These are phyloP conservation scores for Yamagishiella unicocca DNA, from an alignment of 139 green algal genomes.

Conservation along the genomic window DNA sequence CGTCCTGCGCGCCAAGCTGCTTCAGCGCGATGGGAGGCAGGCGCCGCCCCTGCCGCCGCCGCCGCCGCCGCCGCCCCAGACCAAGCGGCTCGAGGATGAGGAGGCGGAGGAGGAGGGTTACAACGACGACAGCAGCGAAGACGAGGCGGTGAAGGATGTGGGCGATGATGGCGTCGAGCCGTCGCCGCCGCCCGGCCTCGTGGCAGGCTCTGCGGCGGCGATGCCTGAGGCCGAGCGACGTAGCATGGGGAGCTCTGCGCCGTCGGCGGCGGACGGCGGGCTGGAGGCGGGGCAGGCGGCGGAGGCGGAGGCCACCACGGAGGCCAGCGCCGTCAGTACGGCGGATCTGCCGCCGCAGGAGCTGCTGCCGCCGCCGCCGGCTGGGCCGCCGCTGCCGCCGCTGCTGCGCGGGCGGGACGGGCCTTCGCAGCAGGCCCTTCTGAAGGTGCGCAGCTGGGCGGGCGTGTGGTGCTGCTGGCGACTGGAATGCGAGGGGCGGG, in stretches of 20 bases:
- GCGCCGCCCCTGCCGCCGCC: conserved; percentile 24
- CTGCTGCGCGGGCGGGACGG: conserved; percentile 9
- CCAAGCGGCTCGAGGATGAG: neutral
- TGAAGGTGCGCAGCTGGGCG: conserved; percentile 8
- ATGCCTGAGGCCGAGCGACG: neutral
- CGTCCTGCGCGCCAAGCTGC: conserved; percentile 29
- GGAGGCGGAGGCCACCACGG: neutral
- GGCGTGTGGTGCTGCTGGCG: neutral
- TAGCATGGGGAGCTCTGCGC: neutral
- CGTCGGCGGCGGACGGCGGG: neutral
- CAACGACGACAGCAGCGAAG: neutral
- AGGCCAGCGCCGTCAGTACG: neutral
- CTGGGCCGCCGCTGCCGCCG: conserved; percentile 31
- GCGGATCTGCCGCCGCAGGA: neutral
- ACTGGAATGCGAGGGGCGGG: no score
- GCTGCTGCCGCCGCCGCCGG: conserved; percentile 20
- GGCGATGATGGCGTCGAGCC: neutral
- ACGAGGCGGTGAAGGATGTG: neutral
- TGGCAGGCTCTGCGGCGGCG: neutral
- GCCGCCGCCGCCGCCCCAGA: neutral
- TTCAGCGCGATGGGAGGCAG: conserved; percentile 15
- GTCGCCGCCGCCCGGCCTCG: neutral
- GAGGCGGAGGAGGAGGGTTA: neutral
- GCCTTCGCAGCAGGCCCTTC: neutral
- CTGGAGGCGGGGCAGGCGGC: neutral